These are phyloP conservation scores for Phaseolus coccineus DNA, from an alignment of 331 rosid species.

Conservation along the genomic window DNA sequence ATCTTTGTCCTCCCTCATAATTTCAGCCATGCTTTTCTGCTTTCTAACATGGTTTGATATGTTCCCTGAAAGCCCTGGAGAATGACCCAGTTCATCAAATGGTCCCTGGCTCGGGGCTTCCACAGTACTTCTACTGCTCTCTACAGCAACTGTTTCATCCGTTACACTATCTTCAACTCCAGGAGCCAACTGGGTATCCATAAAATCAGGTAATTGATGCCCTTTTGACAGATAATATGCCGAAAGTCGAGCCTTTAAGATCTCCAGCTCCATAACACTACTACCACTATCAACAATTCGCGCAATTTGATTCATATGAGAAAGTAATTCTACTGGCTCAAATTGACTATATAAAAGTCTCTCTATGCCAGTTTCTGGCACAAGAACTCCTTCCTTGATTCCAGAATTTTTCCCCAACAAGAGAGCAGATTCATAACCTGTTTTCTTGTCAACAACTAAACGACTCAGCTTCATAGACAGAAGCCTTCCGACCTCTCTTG, in stretches of 20 bases:
- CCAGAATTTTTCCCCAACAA: slow-evolving; percentile 62
- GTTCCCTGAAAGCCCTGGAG: slow-evolving; percentile 46
- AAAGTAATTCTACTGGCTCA: slow-evolving; percentile 59
- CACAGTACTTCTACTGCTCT: slow-evolving; percentile 33
- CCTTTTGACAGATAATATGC: slow-evolving; percentile 68
- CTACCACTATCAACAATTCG: slow-evolving; percentile 31
- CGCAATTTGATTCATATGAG: slow-evolving; percentile 62
- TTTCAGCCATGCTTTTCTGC: slow-evolving; percentile 80
- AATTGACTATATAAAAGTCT: slow-evolving; percentile 43
- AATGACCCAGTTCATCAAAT: slow-evolving; percentile 51
- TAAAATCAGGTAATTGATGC: slow-evolving; percentile 55
- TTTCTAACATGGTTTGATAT: slow-evolving; percentile 60
- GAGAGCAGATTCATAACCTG: slow-evolving; percentile 30
- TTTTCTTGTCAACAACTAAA: slow-evolving; percentile 36
- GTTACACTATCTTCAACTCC: slow-evolving; percentile 67
- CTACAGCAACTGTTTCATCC: slow-evolving; percentile 36
- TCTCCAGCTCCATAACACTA: slow-evolving; percentile 59
- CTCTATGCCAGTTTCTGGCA: slow-evolving; percentile 61
- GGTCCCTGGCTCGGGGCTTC: slow-evolving; percentile 67
- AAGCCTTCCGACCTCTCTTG: slow-evolving; percentile 64
- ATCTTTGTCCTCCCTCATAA: slow-evolving; percentile 59
- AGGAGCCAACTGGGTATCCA: slow-evolving; percentile 53
- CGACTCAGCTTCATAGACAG: slow-evolving; percentile 59
- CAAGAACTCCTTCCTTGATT: slow-evolving; percentile 64
- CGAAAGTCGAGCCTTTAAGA: slow-evolving; percentile 62